Conservation (phyloP, 2,329 filamentous ascomycete species). For the Parascedosporium putredinis region DNA sequence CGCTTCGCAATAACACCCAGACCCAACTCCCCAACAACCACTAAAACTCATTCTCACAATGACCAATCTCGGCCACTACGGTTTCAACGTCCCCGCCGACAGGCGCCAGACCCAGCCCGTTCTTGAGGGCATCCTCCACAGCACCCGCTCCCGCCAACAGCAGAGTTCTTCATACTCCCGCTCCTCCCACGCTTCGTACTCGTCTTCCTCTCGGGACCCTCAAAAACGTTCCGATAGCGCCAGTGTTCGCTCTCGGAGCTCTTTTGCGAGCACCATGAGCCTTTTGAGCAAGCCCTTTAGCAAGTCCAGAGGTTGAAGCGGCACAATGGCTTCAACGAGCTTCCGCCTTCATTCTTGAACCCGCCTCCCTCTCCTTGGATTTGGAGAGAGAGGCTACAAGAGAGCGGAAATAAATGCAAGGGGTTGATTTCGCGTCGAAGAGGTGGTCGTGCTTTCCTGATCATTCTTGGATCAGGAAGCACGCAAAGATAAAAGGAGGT, state of each 20-base stretch:
- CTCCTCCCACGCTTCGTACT: too few relatives aligned
- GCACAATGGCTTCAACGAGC: neutral
- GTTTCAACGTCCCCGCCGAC: slow-evolving; percentile 8
- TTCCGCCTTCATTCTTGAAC: neutral
- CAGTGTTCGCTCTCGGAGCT: slow-evolving; percentile 4
- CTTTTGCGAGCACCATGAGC: slow-evolving; percentile 5
- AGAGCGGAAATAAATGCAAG: too few relatives aligned
- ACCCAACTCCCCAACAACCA: too few relatives aligned
- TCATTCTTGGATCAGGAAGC: too few relatives aligned
- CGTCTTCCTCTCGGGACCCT: neutral
- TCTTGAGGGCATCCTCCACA: slow-evolving; percentile 13
- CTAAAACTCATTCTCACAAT: neutral
- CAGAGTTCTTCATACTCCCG: too few relatives aligned
- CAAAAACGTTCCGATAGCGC: neutral
- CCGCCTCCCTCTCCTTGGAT: neutral
- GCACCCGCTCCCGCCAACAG: slow-evolving; percentile 4
- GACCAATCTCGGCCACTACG: neutral
- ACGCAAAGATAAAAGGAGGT: too few relatives aligned
- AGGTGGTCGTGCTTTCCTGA: too few relatives aligned
- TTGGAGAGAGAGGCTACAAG: too few relatives aligned
- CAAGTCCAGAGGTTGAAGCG: neutral
- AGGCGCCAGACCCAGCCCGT: slow-evolving; percentile 13
- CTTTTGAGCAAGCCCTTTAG: neutral
- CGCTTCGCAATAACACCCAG: neutral
- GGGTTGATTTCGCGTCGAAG: too few relatives aligned